A percentile compares a stretch with the other conserved stretches of the same genome.
phyloP scores from a whole-genome alignment of 495 filamentous ascomycete genomes.

The Ascodesmis nigricans region DNA sequence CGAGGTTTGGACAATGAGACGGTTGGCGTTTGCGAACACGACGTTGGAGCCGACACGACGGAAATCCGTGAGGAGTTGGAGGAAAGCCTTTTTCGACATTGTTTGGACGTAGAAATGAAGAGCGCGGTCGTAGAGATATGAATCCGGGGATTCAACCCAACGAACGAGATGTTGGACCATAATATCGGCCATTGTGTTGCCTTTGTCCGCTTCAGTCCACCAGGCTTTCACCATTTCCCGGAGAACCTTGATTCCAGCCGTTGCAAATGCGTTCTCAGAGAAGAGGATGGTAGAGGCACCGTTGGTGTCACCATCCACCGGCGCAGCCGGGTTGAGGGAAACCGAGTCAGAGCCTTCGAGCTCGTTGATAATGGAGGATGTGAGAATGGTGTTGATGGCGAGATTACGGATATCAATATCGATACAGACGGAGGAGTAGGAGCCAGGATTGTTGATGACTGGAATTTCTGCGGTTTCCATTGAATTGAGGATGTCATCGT shows the following conservation, averaged over 20 bases:
- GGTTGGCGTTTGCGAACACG: slow-evolving; percentile 70
- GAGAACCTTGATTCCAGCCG: slow-evolving; percentile 68
- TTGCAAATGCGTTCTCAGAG: slow-evolving; percentile 80
- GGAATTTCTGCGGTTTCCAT: slow-evolving; percentile 91
- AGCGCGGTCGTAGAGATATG: slow-evolving; percentile 88
- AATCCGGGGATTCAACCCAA: slow-evolving; percentile 81
- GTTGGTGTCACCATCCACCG: slow-evolving; percentile 33
- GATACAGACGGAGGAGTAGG: slow-evolving; percentile 91
- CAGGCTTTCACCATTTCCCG: slow-evolving; percentile 97
- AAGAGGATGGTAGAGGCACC: slow-evolving; percentile 42
- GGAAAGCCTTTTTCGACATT: slow-evolving; percentile 90
- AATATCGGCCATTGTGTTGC: slow-evolving; percentile 82
- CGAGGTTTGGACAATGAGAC: slow-evolving; percentile 81
- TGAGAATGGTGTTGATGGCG: slow-evolving; percentile 92
- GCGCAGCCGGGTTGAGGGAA: slow-evolving; percentile 55
- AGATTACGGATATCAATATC: slow-evolving; percentile 86
- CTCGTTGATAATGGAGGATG: slow-evolving; percentile 93
- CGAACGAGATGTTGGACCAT: slow-evolving; percentile 95
- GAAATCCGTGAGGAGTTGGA: slow-evolving; percentile 94
- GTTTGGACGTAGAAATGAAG: slow-evolving; percentile 95
- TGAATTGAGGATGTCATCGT: slow-evolving; percentile 63
- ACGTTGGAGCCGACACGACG: slow-evolving; percentile 83
- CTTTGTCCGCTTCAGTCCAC: slow-evolving; percentile 87
- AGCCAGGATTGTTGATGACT: slow-evolving; percentile 70
- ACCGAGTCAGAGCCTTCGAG: slow-evolving; percentile 70